phyloP scores from a whole-genome alignment of 2,329 filamentous ascomycete species.

The Penicillium sp. region DNA sequence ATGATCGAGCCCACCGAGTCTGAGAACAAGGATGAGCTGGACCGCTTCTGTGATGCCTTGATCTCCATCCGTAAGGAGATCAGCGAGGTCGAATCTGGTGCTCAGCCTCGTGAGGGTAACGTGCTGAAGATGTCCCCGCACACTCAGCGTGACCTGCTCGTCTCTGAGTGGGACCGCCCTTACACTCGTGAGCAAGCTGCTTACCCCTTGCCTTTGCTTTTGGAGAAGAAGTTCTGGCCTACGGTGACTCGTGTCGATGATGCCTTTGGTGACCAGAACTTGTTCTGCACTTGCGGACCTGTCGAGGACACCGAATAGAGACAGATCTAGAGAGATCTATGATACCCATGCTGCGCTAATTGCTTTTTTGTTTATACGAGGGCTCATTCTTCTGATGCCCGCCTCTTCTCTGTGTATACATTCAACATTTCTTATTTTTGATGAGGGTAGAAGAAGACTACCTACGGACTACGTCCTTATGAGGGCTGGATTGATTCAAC shows the following conservation, averaged over 20 bases:
- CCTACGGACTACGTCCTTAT: neutral
- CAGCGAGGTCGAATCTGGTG: conserved; percentile 74
- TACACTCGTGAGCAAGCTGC: conserved; percentile 81
- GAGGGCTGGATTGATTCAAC: conserved; percentile 7
- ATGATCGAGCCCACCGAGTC: conserved; percentile 98
- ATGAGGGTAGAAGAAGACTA: conserved; percentile 2
- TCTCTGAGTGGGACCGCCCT: conserved; percentile 73
- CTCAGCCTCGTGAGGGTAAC: conserved; percentile 71
- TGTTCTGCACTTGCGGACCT: conserved; percentile 91
- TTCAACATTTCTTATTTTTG: conserved; percentile 30
- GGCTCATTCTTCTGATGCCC: conserved; percentile 10
- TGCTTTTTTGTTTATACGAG: conserved; percentile 6
- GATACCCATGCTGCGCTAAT: conserved; percentile 36
- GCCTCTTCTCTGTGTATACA: conserved; percentile 22
- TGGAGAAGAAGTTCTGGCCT: conserved; percentile 98
- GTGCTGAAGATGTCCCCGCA: conserved; percentile 89
- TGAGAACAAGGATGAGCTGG: conserved; percentile 86
- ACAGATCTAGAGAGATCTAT: conserved; percentile 19
- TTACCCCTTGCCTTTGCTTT: conserved; percentile 77
- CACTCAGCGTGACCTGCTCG: conserved; percentile 74
- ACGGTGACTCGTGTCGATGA: conserved; percentile 83
- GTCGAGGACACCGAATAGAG: conserved; percentile 59
- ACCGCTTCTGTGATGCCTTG: conserved; percentile 87
- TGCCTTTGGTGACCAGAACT: conserved; percentile 85
- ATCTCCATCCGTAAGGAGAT: conserved; percentile 87